Conservation (phyloP, 2,329 filamentous ascomycete genomes). For the Curvularia hawaiiensis region DNA sequence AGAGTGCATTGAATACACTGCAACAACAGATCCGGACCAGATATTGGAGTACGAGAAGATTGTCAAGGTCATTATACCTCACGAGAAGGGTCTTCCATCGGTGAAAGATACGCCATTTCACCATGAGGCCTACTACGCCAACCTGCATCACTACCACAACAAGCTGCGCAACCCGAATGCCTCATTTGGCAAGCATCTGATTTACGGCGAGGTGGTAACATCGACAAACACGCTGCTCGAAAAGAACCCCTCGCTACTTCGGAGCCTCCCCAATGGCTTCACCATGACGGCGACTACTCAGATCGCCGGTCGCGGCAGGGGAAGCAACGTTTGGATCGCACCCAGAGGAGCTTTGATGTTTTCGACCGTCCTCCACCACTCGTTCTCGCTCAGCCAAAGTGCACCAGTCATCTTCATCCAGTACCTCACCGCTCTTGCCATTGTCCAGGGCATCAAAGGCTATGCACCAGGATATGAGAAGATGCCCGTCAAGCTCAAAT, state of each 20-base stretch:
- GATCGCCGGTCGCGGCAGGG: constrained; percentile 84
- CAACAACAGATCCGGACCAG: constrained; percentile 54
- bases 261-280: constrained; percentile 81
- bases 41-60: constrained; percentile 76
- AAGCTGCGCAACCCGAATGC: constrained; percentile 60
- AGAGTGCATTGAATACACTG: constrained; percentile 37
- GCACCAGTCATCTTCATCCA: constrained; percentile 92
- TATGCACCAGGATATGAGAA: constrained; percentile 78
- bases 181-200: constrained; percentile 75
- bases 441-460: constrained; percentile 78
- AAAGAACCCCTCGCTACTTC: constrained; percentile 83
- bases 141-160: constrained; percentile 69
- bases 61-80: constrained; percentile 74
- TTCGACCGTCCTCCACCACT: constrained; percentile 85
- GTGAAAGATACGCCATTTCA: constrained; percentile 84
- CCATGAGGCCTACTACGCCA: constrained; percentile 76
- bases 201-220: constrained; percentile 92
- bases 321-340: constrained; percentile 92
- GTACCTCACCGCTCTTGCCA: constrained; percentile 87
- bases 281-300: constrained; percentile 87
- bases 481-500: constrained; percentile 86
- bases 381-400: constrained; percentile 69
- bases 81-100: constrained; percentile 70
- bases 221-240: constrained; percentile 94
- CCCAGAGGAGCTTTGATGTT: constrained; percentile 86